Evolutionary conservation across 2,329 filamentous ascomycete species (phyloP).

Genomic region (Trichophyton mentagrophytes): DNA sequence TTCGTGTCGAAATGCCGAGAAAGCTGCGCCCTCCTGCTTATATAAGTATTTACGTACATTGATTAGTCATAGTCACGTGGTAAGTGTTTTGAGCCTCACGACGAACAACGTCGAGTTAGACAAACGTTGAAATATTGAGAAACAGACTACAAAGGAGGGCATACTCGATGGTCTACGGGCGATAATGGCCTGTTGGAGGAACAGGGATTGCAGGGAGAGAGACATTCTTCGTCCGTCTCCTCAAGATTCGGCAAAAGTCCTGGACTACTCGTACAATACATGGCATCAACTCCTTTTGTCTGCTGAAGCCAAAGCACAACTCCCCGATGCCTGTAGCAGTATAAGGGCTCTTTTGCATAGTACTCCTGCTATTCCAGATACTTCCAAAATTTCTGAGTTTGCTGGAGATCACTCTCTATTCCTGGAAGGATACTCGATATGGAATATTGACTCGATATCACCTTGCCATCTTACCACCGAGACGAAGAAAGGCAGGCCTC

Average conservation of each 20-base stretch:
- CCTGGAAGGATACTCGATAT: neutral
- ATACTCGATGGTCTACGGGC: neutral
- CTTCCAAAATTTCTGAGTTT: slow-evolving; percentile 5
- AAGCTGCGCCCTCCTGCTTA: neutral
- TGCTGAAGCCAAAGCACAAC: neutral
- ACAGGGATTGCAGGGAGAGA: neutral
- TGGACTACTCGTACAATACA: slow-evolving; percentile 6
- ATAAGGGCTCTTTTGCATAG: slow-evolving; percentile 6
- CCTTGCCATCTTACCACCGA: neutral
- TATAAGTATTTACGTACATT: neutral
- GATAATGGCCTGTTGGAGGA: neutral
- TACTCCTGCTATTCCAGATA: slow-evolving; percentile 8
- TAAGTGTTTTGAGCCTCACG: neutral
- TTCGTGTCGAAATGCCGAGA: neutral
- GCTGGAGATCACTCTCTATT: neutral
- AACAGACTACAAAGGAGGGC: too few relatives aligned
- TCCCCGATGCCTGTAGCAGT: slow-evolving; percentile 8
- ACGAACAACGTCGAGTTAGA: too few relatives aligned
- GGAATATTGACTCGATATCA: neutral
- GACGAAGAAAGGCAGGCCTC: neutral
- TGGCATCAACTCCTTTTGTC: slow-evolving; percentile 6
- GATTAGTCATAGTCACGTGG: neutral
- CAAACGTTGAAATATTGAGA: neutral
- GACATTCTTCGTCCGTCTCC: slow-evolving; percentile 7
- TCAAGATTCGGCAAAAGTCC: slow-evolving; percentile 4